These are phyloP conservation scores for Solanum neorickii DNA, from an alignment of 257 asterid species.

Conservation along the genomic window DNA sequence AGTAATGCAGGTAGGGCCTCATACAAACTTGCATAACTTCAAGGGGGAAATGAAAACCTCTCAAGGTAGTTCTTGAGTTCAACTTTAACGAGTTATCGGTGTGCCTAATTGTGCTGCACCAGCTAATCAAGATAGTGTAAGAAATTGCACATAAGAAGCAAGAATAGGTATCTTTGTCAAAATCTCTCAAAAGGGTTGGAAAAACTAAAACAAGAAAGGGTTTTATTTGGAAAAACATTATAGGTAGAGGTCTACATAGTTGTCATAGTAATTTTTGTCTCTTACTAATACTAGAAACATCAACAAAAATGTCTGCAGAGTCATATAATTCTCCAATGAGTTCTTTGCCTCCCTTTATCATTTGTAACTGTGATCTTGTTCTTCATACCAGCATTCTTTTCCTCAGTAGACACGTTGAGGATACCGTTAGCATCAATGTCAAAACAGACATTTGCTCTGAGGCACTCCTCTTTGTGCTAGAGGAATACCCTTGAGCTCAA, in stretches of 20 bases:
- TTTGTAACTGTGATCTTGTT: constrained; percentile 36
- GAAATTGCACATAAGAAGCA: not conserved
- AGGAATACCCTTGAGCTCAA: constrained; percentile 40
- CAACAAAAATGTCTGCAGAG: not conserved
- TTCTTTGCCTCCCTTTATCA: constrained; percentile 36
- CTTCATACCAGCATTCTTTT: constrained; percentile 34
- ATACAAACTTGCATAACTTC: not conserved
- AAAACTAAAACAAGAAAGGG: not conserved
- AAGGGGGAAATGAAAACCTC: not conserved
- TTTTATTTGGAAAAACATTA: not conserved
- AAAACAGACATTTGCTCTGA: constrained; percentile 37
- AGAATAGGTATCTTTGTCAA: not conserved
- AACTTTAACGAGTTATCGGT: not conserved
- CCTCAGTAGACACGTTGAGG: constrained; percentile 41
- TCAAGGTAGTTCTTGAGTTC: not conserved
- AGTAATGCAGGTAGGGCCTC: not conserved
- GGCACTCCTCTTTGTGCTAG: constrained; percentile 38
- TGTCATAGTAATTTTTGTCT: not conserved
- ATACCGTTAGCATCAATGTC: constrained; percentile 44
- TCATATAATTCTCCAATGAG: constrained; percentile 8
- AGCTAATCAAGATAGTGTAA: not conserved
- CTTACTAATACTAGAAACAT: not conserved
- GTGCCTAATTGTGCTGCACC: not conserved
- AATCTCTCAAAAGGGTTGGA: not conserved
- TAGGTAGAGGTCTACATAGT: not conserved